Evolutionary conservation across 148 eudicot genomes (phyloP).

Genomic region (Rheum nobile): DNA sequence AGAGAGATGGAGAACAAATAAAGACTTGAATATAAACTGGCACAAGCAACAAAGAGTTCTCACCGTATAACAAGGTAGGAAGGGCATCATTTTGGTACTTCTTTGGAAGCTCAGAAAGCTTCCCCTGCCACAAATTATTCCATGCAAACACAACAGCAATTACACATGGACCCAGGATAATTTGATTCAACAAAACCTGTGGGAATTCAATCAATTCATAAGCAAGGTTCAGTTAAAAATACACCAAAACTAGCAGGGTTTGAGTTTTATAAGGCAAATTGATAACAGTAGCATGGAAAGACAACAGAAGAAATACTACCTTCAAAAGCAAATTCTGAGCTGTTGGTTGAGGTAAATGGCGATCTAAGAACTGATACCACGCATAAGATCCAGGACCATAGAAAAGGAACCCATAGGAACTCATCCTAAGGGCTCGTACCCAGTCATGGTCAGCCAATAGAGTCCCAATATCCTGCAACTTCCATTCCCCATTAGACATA

Average conservation of each 20-base stretch:
- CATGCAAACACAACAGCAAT: constrained; percentile 93
- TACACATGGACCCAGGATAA: constrained; percentile 79
- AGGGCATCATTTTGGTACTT: constrained; percentile 81
- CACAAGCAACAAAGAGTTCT: constrained; percentile 8
- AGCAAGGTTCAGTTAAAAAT: background rate
- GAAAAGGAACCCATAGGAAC: constrained; percentile 73
- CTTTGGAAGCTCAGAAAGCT: constrained; percentile 73
- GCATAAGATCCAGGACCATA: constrained; percentile 92
- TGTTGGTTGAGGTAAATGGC: constrained; percentile 61
- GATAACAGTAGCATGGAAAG: background rate
- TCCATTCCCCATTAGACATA: background rate
- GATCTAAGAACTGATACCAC: constrained; percentile 85
- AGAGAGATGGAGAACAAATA: background rate
- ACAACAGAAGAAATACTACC: constrained; percentile 25
- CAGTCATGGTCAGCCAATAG: constrained; percentile 67
- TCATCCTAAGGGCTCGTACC: constrained; percentile 81
- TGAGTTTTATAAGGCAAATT: background rate
- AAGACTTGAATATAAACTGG: background rate
- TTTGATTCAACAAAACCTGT: constrained; percentile 79
- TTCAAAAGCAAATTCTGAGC: constrained; percentile 50
- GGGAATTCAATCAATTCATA: background rate
- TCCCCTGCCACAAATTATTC: constrained; percentile 86
- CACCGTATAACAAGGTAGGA: constrained; percentile 61
- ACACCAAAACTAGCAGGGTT: background rate
- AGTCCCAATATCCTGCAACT: constrained; percentile 38